Conservation (phyloP, 768 basidiomycete genomes). For the Daedaleopsis nitida region DNA sequence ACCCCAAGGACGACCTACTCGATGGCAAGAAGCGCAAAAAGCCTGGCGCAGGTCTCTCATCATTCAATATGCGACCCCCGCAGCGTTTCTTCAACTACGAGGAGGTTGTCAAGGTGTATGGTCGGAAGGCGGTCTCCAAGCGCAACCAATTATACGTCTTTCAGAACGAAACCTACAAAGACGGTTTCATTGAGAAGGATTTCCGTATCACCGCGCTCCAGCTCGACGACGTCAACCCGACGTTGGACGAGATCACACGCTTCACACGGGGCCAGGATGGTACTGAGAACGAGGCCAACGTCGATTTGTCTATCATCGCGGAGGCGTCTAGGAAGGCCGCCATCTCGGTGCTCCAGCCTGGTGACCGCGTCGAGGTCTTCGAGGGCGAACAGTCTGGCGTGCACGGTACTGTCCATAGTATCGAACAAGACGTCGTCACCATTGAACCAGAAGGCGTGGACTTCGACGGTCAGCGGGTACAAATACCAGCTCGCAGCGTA, state of each 20-base stretch:
- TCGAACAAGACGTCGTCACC: conserved; percentile 83
- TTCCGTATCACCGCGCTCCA: conserved; percentile 78
- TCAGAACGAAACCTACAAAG: conserved; percentile 89
- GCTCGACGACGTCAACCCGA: conserved; percentile 90
- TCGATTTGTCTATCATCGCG: conserved; percentile 89
- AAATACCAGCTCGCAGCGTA: conserved; percentile 85
- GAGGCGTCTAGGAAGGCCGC: conserved; percentile 91
- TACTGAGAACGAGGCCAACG: conserved; percentile 61
- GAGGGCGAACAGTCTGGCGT: conserved; percentile 96
- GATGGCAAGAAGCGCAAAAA: conserved; percentile 83
- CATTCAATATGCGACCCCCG: conserved; percentile 74
- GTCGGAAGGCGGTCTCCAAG: conserved; percentile 73
- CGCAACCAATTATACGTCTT: conserved; percentile 81
- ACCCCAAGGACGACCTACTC: conserved; percentile 79
- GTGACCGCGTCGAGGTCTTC: conserved; percentile 96
- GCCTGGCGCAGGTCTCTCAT: conserved; percentile 43
- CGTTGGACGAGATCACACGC: conserved; percentile 92
- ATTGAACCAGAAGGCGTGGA: conserved; percentile 81
- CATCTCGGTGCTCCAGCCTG: conserved; percentile 94
- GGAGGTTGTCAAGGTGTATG: conserved; percentile 86
- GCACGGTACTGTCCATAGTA: conserved; percentile 89
- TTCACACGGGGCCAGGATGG: conserved; percentile 81
- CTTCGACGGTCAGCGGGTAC: conserved; percentile 83
- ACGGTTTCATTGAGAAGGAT: conserved; percentile 97
- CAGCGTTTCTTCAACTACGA: conserved; percentile 94